A percentile compares a stretch with the other conserved stretches of the same genome.
phyloP scores from a whole-genome alignment of 306 rosid genomes.

The Abrus pulchellus region DNA sequence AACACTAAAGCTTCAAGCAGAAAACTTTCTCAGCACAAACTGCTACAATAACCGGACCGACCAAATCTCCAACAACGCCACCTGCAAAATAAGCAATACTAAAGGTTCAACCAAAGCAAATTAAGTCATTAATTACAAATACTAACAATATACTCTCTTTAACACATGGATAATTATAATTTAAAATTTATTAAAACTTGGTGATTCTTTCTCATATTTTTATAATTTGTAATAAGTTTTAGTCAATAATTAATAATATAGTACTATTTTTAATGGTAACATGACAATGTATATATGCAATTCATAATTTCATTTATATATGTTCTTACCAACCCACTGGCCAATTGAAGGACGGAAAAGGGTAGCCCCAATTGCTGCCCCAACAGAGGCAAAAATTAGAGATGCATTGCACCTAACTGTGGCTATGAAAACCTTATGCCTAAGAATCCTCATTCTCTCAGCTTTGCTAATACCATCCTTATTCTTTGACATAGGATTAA shows the following conservation, averaged over 20 bases:
- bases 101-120: no score
- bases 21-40: constrained; percentile 51
- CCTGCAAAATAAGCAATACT: constrained; percentile 59
- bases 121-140: no score
- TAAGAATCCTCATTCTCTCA: constrained; percentile 54
- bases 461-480: constrained; percentile 48
- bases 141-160: no score
- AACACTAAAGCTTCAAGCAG: constrained; percentile 52
- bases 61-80: constrained; percentile 77
- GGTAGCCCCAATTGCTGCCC: constrained; percentile 83
- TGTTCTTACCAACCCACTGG: constrained; percentile 83
- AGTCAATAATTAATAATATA: no score
- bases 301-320: background rate
- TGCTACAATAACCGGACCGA: constrained; percentile 76
- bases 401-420: constrained; percentile 74
- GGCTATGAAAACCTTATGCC: constrained; percentile 58
- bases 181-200: no score
- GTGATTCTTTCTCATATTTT: no score
- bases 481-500: constrained; percentile 44
- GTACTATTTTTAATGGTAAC: background rate
- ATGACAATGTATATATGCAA: background rate
- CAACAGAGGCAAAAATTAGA: constrained; percentile 79
- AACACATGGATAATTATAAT: no score
- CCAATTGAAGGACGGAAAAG: constrained; percentile 74
- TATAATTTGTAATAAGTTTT: no score